Evolutionary conservation across 2,329 filamentous ascomycete species (phyloP).

Genomic region (Fusarium fracticaudum): DNA sequence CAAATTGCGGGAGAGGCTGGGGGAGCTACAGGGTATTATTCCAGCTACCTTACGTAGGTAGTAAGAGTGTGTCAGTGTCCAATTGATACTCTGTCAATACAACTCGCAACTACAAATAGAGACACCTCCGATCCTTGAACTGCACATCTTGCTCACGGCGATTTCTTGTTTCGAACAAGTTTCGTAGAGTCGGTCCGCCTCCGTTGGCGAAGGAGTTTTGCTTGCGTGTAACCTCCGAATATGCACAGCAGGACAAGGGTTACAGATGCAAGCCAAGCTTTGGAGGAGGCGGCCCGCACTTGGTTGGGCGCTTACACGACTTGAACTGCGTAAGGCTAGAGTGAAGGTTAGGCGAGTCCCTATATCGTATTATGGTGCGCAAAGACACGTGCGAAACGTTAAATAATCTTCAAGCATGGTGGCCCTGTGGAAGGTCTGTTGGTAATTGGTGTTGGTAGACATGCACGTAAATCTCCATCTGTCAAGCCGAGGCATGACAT

Average conservation of each 20-base stretch:
- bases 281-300: slow-evolving; percentile 19
- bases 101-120: slow-evolving; percentile 3
- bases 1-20: slow-evolving; percentile 28
- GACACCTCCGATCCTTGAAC: not conserved
- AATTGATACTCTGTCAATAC: slow-evolving; percentile 5
- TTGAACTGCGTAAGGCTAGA: slow-evolving; percentile 1
- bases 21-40: slow-evolving; percentile 4
- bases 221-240: slow-evolving; percentile 14
- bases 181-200: slow-evolving; percentile 17
- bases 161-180: slow-evolving; percentile 14
- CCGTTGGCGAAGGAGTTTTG: not conserved
- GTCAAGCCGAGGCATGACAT: slow-evolving; percentile 9
- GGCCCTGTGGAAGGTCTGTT: not conserved
- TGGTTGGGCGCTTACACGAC: slow-evolving; percentile 31
- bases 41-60: not conserved
- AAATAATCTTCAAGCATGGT: slow-evolving; percentile 17
- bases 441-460: not conserved
- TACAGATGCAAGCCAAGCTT: slow-evolving; percentile 25
- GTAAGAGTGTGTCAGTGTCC: not conserved
- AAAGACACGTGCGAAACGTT: slow-evolving; percentile 37
- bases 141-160: slow-evolving; percentile 10
- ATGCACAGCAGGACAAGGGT: slow-evolving; percentile 5
- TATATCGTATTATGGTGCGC: not conserved
- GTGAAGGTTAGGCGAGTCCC: not conserved
- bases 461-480: slow-evolving; percentile 6